Conservation (phyloP, 306 rosid species). For the Trifolium pratense region DNA sequence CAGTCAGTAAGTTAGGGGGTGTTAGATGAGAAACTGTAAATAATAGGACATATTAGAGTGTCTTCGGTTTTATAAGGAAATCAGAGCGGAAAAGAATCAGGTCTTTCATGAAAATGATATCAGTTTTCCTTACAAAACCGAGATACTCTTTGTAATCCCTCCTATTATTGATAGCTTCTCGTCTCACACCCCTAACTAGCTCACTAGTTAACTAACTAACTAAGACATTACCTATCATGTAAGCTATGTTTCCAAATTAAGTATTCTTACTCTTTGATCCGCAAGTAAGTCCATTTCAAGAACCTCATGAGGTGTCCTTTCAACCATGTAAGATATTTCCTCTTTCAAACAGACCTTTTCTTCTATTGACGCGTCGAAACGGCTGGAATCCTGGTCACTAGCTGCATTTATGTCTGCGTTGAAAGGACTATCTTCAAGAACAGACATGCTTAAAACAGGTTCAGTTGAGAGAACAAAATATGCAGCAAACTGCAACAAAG, state of each 20-base stretch:
- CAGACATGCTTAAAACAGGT: constrained; percentile 68
- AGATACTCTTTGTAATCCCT: background rate
- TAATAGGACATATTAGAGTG: background rate
- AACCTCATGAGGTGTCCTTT: constrained; percentile 68
- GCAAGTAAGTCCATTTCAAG: constrained; percentile 70
- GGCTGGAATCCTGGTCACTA: constrained; percentile 57
- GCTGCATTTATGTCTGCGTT: constrained; percentile 52
- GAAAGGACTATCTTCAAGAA: constrained; percentile 61
- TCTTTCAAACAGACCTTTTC: constrained; percentile 61
- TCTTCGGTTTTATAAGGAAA: background rate
- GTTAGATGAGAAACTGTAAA: background rate
- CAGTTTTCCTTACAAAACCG: constrained; percentile 9
- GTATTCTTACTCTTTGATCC: constrained; percentile 67
- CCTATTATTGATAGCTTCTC: background rate
- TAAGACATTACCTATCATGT: background rate
- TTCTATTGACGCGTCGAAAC: constrained; percentile 63
- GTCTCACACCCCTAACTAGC: background rate
- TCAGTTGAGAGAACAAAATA: constrained; percentile 79
- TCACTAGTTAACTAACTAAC: background rate
- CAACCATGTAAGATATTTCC: constrained; percentile 75
- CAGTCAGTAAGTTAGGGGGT: background rate
- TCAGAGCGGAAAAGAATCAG: background rate
- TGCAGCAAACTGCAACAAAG: constrained; percentile 79
- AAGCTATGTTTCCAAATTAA: constrained; percentile 29
- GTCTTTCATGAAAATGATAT: background rate